Evolutionary conservation across 129 eudicot genomes (phyloP), one percentile per base, ranked within the genome.

Genomic region (Helianthus tuberosus): DNA sequence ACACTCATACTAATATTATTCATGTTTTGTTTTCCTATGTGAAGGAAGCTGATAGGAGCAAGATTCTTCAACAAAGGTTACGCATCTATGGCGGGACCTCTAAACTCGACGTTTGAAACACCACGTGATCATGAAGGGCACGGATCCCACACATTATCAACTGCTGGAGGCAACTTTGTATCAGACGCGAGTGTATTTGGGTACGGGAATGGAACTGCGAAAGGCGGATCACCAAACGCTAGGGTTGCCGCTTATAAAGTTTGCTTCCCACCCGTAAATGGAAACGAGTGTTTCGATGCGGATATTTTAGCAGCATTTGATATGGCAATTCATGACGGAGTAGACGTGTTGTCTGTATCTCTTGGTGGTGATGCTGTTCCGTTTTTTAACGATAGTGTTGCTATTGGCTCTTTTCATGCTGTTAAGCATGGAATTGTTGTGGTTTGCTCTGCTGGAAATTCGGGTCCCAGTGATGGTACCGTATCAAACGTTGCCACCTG

Each of bases 121-220:
- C 94, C 97, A 49, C 87, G 92, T 2, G 99, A 95, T 78, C 81
- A 43, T 6, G 92, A 91, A 57, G 99, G 99, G 38, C 99, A 95
- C 35, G 99, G 99, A 32, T 79, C 96, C 50, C 99, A 95, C 85
- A 95, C 99, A 8, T 76, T 95, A 64, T 95, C 99, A n/a, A 95
- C 99, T 0, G 97, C 97, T 11, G 99, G 95, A 20, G 99, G 99
- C 8, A 83, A 78, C 78, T 88, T 87, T 63, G 99, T 95, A 9
- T 41, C 88, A 0, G 89, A 78, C 3, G 97, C 96, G 0, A 88
- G 73, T 72, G 91, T 90, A 35, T 73, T 88, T 35, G 93, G 93
- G 48, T 80, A 53, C 10, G 97, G 93, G 49, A 83, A 90, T 61
- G 98, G 98, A 11, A 91, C 97, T 6, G 96, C 96, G 5, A 95